Conservation (phyloP, 2,329 filamentous ascomycete species). For the Fusarium tupiense region DNA sequence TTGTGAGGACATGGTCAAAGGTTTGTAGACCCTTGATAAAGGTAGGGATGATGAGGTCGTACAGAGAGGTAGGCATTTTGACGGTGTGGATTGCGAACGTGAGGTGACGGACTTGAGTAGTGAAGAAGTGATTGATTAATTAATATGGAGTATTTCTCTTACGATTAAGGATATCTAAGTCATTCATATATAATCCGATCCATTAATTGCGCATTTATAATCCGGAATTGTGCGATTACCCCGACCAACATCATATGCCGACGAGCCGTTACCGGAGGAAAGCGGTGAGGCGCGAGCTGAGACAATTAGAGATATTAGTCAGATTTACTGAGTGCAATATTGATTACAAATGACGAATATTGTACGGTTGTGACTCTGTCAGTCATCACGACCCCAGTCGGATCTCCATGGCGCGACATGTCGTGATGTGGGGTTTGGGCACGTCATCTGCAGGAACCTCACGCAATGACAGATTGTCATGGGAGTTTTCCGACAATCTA, state of each 20-base stretch:
- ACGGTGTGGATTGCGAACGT: rapidly evolving
- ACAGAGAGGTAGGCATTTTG: slow-evolving; percentile 2
- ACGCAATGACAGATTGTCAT: not conserved
- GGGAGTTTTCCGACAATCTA: not conserved
- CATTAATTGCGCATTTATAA: not conserved
- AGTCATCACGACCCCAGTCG: not conserved
- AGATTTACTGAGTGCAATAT: not conserved
- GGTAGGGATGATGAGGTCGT: not conserved
- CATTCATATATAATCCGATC: not conserved
- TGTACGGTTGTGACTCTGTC: not conserved
- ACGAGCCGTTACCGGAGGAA: not conserved
- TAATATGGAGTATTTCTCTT: too few relatives aligned
- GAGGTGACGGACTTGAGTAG: rapidly evolving
- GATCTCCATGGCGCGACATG: not conserved
- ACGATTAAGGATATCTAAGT: too few relatives aligned
- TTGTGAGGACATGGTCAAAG: not conserved
- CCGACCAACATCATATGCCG: not conserved
- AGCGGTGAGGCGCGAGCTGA: not conserved
- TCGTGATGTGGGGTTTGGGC: not conserved
- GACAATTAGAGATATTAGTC: not conserved
- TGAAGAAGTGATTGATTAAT: not conserved
- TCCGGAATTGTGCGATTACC: not conserved
- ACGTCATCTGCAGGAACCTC: slow-evolving; percentile 5
- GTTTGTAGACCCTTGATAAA: not conserved
- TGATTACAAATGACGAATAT: not conserved